Percentiles rank a stretch among this genome's conserved stretches.
These are phyloP conservation scores for Peniophora sp. DNA, from an alignment of 1,284 basidiomycete species.

Conservation along the genomic window DNA sequence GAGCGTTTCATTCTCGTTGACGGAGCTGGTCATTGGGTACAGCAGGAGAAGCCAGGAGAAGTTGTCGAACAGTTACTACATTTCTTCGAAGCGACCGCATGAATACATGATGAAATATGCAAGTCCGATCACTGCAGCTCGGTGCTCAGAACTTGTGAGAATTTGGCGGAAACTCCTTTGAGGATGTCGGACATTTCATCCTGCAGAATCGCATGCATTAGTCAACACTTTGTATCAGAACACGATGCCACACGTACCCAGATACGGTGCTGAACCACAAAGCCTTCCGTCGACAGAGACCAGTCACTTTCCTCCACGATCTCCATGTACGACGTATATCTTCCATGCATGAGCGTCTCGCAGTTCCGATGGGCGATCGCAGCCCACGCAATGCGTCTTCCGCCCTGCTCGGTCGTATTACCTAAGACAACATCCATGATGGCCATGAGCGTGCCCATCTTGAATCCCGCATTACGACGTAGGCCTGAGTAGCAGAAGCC, in stretches of 20 bases:
- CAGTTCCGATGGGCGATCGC: background rate
- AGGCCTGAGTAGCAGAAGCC: background rate
- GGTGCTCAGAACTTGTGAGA: background rate
- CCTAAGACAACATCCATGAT: background rate
- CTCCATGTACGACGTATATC: background rate
- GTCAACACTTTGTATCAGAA: background rate
- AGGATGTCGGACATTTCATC: background rate
- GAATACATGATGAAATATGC: too few species aligned
- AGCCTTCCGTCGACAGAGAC: constrained; percentile 5
- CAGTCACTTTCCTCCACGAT: constrained; percentile 4
- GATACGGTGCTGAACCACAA: background rate
- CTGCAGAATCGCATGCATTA: background rate
- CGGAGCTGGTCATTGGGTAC: constrained; percentile 57
- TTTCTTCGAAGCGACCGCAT: constrained; percentile 23
- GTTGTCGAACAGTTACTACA: constrained; percentile 27
- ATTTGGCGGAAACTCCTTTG: background rate
- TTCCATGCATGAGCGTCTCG: background rate
- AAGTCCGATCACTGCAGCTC: background rate
- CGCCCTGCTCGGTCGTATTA: background rate
- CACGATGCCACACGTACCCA: background rate
- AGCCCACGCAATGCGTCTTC: background rate
- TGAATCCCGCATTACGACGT: background rate
- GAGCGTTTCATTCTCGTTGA: constrained; percentile 46
- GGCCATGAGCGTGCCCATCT: background rate
- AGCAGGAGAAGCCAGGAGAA: constrained; percentile 28